phyloP scores from a whole-genome alignment of 805 yeast genomes.

The Blastobotrys muscicola region DNA sequence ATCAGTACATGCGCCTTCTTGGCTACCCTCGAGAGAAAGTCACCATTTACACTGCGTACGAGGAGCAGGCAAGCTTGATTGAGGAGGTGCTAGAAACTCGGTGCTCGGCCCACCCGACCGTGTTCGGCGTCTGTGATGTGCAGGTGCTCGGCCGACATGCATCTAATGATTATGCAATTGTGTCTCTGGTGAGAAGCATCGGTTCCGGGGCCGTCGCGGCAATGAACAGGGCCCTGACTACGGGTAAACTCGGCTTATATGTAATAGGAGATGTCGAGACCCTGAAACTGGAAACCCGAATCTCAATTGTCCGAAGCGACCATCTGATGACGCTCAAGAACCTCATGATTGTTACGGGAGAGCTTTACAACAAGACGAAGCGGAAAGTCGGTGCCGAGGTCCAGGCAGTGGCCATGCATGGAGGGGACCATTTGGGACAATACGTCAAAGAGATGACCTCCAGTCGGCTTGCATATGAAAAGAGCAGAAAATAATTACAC shows the following conservation, averaged over 20 bases:
- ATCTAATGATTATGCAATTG: slow-evolving; percentile 9
- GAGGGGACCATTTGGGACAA: slow-evolving; percentile 24
- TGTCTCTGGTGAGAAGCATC: background rate
- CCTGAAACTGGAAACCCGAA: background rate
- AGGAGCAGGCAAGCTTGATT: slow-evolving; percentile 35
- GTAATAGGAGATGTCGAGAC: background rate
- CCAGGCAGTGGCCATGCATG: slow-evolving; percentile 20
- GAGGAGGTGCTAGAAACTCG: slow-evolving; percentile 29
- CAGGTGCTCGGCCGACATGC: slow-evolving; percentile 25
- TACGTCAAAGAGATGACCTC: slow-evolving; percentile 29
- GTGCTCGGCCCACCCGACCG: slow-evolving; percentile 20
- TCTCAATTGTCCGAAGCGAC: too few relatives aligned
- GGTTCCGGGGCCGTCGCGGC: background rate
- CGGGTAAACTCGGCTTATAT: background rate
- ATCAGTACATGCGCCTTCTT: slow-evolving; percentile 36
- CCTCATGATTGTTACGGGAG: slow-evolving; percentile 24
- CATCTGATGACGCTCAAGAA: background rate
- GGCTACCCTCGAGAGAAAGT: slow-evolving; percentile 35
- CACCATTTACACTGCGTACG: slow-evolving; percentile 33
- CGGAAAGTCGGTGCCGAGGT: slow-evolving; percentile 5
- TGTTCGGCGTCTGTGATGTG: slow-evolving; percentile 4
- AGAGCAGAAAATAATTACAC: background rate
- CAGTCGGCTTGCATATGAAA: slow-evolving; percentile 15
- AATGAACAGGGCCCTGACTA: background rate
- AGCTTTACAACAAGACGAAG: slow-evolving; percentile 20